Evolutionary conservation across 768 basidiomycete genomes (phyloP), one percentile per base, ranked within the genome.

Genomic region (Boletus tomentosulus): DNA sequence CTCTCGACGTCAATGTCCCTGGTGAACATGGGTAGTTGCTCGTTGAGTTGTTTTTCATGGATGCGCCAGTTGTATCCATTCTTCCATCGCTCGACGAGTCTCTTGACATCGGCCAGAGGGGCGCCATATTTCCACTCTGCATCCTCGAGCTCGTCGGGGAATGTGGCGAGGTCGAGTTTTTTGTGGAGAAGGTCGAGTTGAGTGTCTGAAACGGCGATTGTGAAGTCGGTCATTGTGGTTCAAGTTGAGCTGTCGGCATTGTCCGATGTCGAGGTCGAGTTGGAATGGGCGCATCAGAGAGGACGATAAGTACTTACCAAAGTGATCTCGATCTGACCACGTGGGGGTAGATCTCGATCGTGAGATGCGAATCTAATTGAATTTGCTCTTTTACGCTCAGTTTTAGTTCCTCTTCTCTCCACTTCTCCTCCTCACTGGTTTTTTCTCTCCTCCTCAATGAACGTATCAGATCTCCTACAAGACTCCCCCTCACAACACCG

Each of bases 401-500:
- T n/a, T n/a, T n/a, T n/a, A n/a, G n/a, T 65, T 65, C 55, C 63
- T 56, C 65, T 67, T 64, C 61, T 56, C 62, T 33, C 59, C 24
- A 34, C 57, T 42, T 45, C 53, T 53, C 57, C n/a, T n/a, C 54
- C 53, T 54, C 33, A 37, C 45, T 53, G 43, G 44, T 43, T 19
- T 33, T n/a, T 24, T 38, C 33, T 15, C 28, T 47, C n/a, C 49
- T 41, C 46, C 8, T 19, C 39, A 24, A 87, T 87, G 86, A 85
- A 87, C 70, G 83, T 88, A 60, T 81, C 82, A 24, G 81, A 76
- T 64, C 78, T 88, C 53, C 73, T 88, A 25, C 84, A 86, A 59
- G 84, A 85, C 68, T 81, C 85, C 0, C 86, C 86, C 46, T 85
- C 84, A 0, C 84, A 84, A 60, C 79, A 79, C 62, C 59, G 73